These are phyloP conservation scores for Penicillium bialowiezense DNA, from an alignment of 495 filamentous ascomycete species.

Conservation along the genomic window DNA sequence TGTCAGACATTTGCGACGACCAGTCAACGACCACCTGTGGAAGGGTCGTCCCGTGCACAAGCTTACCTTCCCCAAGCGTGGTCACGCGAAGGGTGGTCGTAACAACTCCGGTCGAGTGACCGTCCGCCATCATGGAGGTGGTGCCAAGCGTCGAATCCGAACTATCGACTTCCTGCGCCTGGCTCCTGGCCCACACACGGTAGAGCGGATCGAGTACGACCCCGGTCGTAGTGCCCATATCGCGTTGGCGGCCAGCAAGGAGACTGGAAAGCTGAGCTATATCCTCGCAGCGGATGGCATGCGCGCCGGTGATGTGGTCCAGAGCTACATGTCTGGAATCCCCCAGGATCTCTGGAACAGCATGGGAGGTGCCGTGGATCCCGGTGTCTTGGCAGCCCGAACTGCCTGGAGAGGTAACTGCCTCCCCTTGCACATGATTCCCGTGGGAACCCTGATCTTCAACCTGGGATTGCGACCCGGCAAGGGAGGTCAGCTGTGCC, in stretches of 20 bases:
- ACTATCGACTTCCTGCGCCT: constrained; percentile 82
- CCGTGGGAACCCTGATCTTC: constrained; percentile 85
- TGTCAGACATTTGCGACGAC: constrained; percentile 83
- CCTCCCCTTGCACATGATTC: constrained; percentile 89
- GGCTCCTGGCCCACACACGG: constrained; percentile 72
- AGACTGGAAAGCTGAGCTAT: constrained; percentile 63
- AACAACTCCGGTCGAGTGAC: constrained; percentile 84
- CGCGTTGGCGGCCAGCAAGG: constrained; percentile 69
- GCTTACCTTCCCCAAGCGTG: constrained; percentile 86
- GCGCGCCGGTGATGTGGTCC: constrained; percentile 84
- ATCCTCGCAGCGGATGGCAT: constrained; percentile 91
- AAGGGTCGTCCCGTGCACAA: constrained; percentile 81
- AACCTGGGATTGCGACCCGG: constrained; percentile 75
- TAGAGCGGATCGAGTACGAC: constrained; percentile 95
- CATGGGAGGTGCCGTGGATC: constrained; percentile 89
- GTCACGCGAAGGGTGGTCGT: constrained; percentile 85
- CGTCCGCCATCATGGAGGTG: constrained; percentile 86
- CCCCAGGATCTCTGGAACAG: constrained; percentile 77
- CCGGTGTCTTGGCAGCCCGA: constrained; percentile 89
- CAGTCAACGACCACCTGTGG: constrained; percentile 95
- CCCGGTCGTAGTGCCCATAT: constrained; percentile 92
- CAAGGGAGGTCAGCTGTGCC: constrained; percentile 82
- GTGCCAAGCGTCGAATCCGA: constrained; percentile 84
- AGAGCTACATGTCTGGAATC: constrained; percentile 87
- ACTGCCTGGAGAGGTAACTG: constrained; percentile 96